A percentile compares a stretch with the other conserved stretches of the same genome.
phyloP scores from a whole-genome alignment of 192 early-diverging fungal genomes.

The Coemansia sp. region DNA sequence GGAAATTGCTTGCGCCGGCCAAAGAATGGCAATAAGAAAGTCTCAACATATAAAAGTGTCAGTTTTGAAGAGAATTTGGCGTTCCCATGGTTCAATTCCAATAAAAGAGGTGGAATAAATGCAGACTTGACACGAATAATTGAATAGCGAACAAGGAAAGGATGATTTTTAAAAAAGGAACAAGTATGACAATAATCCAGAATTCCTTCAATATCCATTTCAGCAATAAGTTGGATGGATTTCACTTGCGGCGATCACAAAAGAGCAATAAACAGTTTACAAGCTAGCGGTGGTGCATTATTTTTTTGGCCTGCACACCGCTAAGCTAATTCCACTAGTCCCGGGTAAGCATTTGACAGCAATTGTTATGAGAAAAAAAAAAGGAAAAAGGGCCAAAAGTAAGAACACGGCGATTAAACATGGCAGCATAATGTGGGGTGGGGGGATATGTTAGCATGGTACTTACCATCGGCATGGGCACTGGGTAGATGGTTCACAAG shows the following conservation, averaged over 20 bases:
- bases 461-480: not conserved
- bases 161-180: not conserved
- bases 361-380: too few species aligned
- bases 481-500: not conserved
- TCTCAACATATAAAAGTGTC: not conserved
- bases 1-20: not conserved
- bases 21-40: not conserved
- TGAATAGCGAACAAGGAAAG: not conserved
- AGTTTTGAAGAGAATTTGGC: not conserved
- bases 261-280: too few species aligned
- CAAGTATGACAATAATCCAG: not conserved
- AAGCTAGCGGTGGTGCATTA: too few species aligned
- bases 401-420: not conserved
- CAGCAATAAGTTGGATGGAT: not conserved
- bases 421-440: not conserved
- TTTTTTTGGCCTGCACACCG: too few species aligned
- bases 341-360: too few species aligned
- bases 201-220: not conserved
- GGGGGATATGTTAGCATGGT: not conserved
- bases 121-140: not conserved
- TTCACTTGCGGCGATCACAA: not conserved
- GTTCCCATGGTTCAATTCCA: not conserved
- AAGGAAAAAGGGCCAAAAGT: not conserved
- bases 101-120: not conserved
- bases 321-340: too few species aligned